Conservation (phyloP, 805 yeast species). For the Candida stauntonica region DNA sequence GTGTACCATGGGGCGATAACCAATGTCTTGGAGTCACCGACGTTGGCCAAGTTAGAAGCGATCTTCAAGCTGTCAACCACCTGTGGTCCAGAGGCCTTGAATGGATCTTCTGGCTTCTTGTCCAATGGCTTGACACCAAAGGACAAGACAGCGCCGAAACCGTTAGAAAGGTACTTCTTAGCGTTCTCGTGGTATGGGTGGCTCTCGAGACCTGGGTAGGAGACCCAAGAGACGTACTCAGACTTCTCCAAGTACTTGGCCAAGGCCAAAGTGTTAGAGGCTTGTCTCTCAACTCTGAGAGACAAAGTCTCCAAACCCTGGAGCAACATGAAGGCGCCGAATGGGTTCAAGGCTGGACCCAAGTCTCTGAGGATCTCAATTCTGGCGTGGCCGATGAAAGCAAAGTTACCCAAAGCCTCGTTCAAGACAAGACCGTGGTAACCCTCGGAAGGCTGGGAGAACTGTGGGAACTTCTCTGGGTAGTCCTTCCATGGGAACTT, state of each 20-base stretch:
- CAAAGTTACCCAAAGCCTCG: slow-evolving; percentile 76
- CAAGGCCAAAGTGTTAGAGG: slow-evolving; percentile 71
- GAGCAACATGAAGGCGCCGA: slow-evolving; percentile 76
- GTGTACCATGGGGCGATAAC: slow-evolving; percentile 96
- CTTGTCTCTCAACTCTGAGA: slow-evolving; percentile 90
- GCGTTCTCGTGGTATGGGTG: slow-evolving; percentile 77
- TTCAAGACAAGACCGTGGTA: slow-evolving; percentile 84
- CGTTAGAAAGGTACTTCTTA: slow-evolving; percentile 73
- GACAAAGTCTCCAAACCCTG: slow-evolving; percentile 96
- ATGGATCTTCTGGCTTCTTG: slow-evolving; percentile 51
- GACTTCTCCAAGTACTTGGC: slow-evolving; percentile 73
- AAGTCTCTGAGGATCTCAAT: slow-evolving; percentile 85
- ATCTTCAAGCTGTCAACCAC: slow-evolving; percentile 81
- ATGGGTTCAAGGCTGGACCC: slow-evolving; percentile 87
- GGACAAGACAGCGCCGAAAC: slow-evolving; percentile 85
- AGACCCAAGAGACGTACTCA: slow-evolving; percentile 80
- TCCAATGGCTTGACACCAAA: slow-evolving; percentile 77
- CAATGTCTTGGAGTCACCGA: slow-evolving; percentile 93
- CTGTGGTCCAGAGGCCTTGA: slow-evolving; percentile 72
- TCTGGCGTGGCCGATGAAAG: slow-evolving; percentile 77
- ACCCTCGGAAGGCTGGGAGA: slow-evolving; percentile 86
- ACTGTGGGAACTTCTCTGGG: slow-evolving; percentile 88
- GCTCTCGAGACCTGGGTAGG: slow-evolving; percentile 84
- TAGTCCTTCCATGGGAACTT: slow-evolving; percentile 87
- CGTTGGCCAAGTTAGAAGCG: slow-evolving; percentile 92